Evolutionary conservation across 441 rosid species (phyloP), one percentile per base, ranked within the genome.

Genomic region (Pelargonium australe): DNA sequence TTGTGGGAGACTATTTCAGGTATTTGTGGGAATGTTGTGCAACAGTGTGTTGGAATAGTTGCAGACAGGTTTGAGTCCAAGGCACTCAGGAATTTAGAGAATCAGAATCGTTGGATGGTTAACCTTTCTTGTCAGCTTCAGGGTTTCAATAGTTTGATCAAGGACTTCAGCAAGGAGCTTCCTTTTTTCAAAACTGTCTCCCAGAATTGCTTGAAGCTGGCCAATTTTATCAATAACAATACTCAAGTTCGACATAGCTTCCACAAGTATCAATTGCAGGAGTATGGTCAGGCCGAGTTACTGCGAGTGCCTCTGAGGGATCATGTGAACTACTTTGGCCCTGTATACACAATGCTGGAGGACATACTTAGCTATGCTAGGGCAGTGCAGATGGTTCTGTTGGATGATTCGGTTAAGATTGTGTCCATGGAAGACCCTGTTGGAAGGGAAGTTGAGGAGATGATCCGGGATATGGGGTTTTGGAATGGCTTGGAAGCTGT

Each of bases 31-130:
- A 55, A 55, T 55, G 61, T 17, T 23, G 7, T 14, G 61, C 23
- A 55, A 17, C 23, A 55, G 23, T 55, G 61, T 55, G 61, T 55
- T 55, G 61, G 61, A 16, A 16, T 55, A 16, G 61, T 55, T 9
- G 7, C 61, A 2, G 61, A 55, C 61, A 55, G 61, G 61, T 55
- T 55, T 17, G 23, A 6, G 19, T 17, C 61, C 61, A 55, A 55
- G 25, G 61, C 61, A 16, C 61, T 55, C 2, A 55, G 23, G 61
- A 55, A 17, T 14, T 23, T 55, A 17, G 61, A 55, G 61, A 55
- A 55, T 55, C 61, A 16, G 23, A 55, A 55, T 17, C 61, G 9
- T 55, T 55, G 61, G 61, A 55, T 55, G 61, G 61, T 55, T 11
- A 55, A 55, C 61, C 17, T 55, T 17, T 16, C 61, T 7, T 55